Percentiles rank a stretch among this genome's conserved stretches.
phyloP scores from a whole-genome alignment of 352 stramenopile genomes.

The Halophytophthora polymorphica region DNA sequence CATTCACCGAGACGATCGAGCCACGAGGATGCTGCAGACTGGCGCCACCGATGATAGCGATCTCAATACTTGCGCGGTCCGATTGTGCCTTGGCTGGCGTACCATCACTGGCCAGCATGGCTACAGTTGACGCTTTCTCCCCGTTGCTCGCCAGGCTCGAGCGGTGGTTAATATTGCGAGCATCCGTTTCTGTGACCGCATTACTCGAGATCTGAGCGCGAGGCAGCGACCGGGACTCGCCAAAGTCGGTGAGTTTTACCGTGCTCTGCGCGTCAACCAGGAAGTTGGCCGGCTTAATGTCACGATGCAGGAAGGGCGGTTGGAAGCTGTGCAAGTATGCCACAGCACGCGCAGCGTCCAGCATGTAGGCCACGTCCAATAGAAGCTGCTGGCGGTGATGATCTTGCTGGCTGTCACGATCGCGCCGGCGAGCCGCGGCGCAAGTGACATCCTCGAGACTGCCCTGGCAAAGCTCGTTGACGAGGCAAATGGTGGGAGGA shows the following conservation, averaged over 20 bases:
- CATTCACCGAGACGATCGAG: constrained; percentile 10
- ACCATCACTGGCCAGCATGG: constrained; percentile 23
- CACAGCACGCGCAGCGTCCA: constrained; percentile 61
- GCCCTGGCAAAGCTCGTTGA: constrained; percentile 62
- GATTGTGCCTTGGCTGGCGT: constrained; percentile 2
- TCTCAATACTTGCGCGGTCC: constrained; percentile 21
- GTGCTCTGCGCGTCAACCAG: constrained; percentile 51
- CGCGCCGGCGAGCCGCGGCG: constrained; percentile 28
- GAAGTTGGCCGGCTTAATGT: constrained; percentile 80
- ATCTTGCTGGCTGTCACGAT: constrained; percentile 17
- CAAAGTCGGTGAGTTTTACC: constrained; percentile 73
- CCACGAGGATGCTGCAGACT: constrained; percentile 27
- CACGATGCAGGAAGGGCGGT: constrained; percentile 67
- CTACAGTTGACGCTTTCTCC: constrained; percentile 24
- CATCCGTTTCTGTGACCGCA: constrained; percentile 4
- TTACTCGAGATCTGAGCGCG: constrained; percentile 33
- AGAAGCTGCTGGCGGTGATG: constrained; percentile 57
- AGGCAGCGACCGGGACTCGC: constrained; percentile 53
- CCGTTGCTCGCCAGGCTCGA: not conserved
- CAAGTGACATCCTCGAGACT: constrained; percentile 55
- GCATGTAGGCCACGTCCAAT: constrained; percentile 54
- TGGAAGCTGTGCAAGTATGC: constrained; percentile 77
- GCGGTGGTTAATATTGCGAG: not conserved
- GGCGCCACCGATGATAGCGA: constrained; percentile 29
- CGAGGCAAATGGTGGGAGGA: constrained; percentile 62